Percentiles rank a stretch among this genome's conserved stretches.
These are phyloP conservation scores for Hyaloscypha finlandica DNA, from an alignment of 495 filamentous ascomycete genomes.

Conservation along the genomic window DNA sequence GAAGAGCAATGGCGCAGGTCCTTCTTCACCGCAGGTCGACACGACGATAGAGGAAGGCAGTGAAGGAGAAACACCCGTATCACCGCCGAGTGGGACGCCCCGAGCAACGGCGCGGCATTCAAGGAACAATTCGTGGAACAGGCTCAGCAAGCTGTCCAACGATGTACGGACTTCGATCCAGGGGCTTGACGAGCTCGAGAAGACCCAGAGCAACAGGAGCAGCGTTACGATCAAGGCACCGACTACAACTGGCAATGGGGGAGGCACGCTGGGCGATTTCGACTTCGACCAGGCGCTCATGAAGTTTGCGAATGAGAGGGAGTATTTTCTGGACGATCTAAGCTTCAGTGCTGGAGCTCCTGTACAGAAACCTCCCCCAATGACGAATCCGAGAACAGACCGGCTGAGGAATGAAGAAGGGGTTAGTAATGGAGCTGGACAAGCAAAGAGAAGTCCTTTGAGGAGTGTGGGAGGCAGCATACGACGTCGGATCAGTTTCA, in stretches of 20 bases:
- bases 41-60: constrained; percentile 80
- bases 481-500: constrained; percentile 80
- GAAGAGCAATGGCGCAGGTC: constrained; percentile 26
- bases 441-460: constrained; percentile 51
- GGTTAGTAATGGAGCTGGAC: constrained; percentile 42
- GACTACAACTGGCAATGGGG: constrained; percentile 30
- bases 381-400: constrained; percentile 66
- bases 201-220: constrained; percentile 81
- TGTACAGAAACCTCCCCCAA: constrained; percentile 64
- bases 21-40: constrained; percentile 49
- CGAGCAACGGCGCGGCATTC: constrained; percentile 60
- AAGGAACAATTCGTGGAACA: constrained; percentile 66
- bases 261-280: constrained; percentile 57
- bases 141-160: constrained; percentile 63
- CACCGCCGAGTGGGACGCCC: constrained; percentile 39
- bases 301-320: constrained; percentile 93
- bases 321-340: constrained; percentile 90
- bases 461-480: constrained; percentile 70
- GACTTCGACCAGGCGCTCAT: constrained; percentile 91
- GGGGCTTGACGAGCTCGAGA: constrained; percentile 60
- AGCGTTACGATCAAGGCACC: constrained; percentile 72
- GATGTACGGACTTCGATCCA: constrained; percentile 66
- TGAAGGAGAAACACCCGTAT: constrained; percentile 57
- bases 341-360: constrained; percentile 86
- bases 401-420: constrained; percentile 78